Percentiles rank a stretch among this genome's conserved stretches.
These are phyloP conservation scores for Primulina tabacum DNA, from an alignment of 257 asterid genomes.

Conservation along the genomic window DNA sequence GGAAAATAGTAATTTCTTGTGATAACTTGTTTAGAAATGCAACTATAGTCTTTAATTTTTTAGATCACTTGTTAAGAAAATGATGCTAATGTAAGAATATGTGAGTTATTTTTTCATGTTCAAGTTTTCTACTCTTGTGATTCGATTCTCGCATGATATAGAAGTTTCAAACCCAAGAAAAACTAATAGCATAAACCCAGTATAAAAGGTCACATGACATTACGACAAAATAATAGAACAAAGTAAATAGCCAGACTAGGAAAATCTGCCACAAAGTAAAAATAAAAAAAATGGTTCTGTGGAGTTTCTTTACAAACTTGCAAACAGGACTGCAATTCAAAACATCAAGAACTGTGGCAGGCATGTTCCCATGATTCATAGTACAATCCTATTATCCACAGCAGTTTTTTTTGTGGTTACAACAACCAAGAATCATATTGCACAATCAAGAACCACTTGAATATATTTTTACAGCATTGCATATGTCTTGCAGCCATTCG, in stretches of 20 bases:
- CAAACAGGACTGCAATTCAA: slow-evolving; percentile 8
- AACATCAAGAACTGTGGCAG: slow-evolving; percentile 19
- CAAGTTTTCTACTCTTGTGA: not conserved
- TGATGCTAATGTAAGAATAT: not conserved
- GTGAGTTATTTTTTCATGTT: not conserved
- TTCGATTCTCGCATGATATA: not conserved
- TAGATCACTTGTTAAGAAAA: not conserved
- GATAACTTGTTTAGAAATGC: too few species aligned
- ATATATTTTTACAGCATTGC: slow-evolving; percentile 13
- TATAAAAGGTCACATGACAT: not conserved
- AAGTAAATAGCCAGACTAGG: not conserved
- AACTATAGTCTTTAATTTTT: too few species aligned
- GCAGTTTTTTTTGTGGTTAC: slow-evolving; percentile 12
- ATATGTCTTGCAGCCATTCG: slow-evolving; percentile 14
- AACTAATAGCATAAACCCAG: too few species aligned
- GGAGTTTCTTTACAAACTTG: slow-evolving; percentile 7
- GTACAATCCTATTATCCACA: slow-evolving; percentile 22
- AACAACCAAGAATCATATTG: slow-evolving; percentile 21
- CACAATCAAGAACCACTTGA: slow-evolving; percentile 11
- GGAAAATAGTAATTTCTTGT: too few species aligned
- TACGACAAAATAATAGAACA: not conserved
- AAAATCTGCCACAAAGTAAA: slow-evolving; percentile 6
- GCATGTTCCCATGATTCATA: slow-evolving; percentile 19
- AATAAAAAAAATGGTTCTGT: slow-evolving; percentile 7
- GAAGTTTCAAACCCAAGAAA: not conserved